phyloP scores from a whole-genome alignment of 2,329 filamentous ascomycete species.

The Penicillium italicum region DNA sequence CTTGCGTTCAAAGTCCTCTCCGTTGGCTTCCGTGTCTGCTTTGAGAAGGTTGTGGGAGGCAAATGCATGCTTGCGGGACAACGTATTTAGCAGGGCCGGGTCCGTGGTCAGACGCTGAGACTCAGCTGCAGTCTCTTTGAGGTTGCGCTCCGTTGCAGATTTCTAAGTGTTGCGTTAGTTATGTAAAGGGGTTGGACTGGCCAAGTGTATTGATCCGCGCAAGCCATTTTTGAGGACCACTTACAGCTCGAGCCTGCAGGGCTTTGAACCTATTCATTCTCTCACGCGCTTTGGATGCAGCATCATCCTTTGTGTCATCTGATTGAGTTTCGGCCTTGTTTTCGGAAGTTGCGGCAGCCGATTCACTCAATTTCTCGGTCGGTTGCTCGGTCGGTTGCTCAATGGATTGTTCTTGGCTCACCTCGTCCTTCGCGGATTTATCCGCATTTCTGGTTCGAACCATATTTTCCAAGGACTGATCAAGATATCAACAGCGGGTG shows the following conservation, averaged over 20 bases:
- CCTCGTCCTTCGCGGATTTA: constrained; percentile 12
- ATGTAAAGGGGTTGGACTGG: neutral
- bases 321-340: constrained; percentile 1
- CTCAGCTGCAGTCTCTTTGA: constrained; percentile 80
- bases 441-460: constrained; percentile 16
- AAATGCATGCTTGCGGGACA: constrained; percentile 82
- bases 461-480: constrained; percentile 9
- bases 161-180: constrained; percentile 35
- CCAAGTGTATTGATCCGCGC: neutral
- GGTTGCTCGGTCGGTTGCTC: constrained; percentile 13
- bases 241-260: constrained; percentile 70
- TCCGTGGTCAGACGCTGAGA: constrained; percentile 75
- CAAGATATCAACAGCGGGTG: neutral
- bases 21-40: constrained; percentile 77
- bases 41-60: constrained; percentile 91
- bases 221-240: constrained; percentile 16
- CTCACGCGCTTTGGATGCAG: constrained; percentile 49
- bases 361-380: constrained; percentile 11
- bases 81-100: constrained; percentile 68
- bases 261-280: constrained; percentile 81
- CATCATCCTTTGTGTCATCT: constrained; percentile 22
- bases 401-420: constrained; percentile 6
- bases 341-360: constrained; percentile 7
- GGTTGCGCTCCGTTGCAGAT: constrained; percentile 54
- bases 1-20: constrained; percentile 95